Evolutionary conservation across 768 basidiomycete species (phyloP).

Genomic region (Dendrothele bispora): DNA sequence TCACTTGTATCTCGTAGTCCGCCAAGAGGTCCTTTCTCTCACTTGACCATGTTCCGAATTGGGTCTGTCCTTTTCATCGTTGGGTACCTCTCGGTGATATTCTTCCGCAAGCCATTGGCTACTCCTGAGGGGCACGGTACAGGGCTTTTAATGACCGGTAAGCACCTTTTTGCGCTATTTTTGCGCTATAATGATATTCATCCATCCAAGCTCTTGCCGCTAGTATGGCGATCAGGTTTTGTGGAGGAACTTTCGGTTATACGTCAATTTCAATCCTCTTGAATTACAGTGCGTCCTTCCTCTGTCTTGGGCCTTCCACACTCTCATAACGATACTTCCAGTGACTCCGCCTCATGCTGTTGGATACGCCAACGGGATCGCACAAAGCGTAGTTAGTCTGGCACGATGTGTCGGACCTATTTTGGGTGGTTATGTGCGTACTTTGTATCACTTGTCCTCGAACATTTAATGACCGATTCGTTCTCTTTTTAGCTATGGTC

Average conservation of each 20-base stretch:
- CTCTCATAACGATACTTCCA: conserved; percentile 25
- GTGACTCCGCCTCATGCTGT: conserved; percentile 91
- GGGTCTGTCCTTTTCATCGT: conserved; percentile 87
- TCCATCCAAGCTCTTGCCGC: conserved; percentile 55
- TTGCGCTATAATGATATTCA: background rate
- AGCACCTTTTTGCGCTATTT: conserved; percentile 22
- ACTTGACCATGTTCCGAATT: conserved; percentile 89
- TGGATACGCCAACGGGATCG: conserved; percentile 92
- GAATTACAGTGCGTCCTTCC: conserved; percentile 65
- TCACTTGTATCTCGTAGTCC: conserved; percentile 43
- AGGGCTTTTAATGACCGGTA: conserved; percentile 78
- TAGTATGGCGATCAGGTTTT: conserved; percentile 87
- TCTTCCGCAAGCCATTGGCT: conserved; percentile 70
- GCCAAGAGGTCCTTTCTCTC: conserved; percentile 79
- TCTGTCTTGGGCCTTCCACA: background rate
- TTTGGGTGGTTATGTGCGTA: conserved; percentile 78
- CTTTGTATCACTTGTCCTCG: background rate
- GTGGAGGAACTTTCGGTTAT: conserved; percentile 86
- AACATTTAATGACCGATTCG: conserved; percentile 1
- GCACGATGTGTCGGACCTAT: conserved; percentile 90
- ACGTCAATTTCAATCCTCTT: conserved; percentile 88
- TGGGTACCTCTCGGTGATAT: conserved; percentile 77
- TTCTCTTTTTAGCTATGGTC: conserved; percentile 63
- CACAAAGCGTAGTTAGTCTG: conserved; percentile 92
- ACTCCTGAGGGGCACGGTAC: conserved; percentile 70